Evolutionary conservation across 208 protist species (phyloP).

Genomic region (Herpetomonas tarakana): DNA sequence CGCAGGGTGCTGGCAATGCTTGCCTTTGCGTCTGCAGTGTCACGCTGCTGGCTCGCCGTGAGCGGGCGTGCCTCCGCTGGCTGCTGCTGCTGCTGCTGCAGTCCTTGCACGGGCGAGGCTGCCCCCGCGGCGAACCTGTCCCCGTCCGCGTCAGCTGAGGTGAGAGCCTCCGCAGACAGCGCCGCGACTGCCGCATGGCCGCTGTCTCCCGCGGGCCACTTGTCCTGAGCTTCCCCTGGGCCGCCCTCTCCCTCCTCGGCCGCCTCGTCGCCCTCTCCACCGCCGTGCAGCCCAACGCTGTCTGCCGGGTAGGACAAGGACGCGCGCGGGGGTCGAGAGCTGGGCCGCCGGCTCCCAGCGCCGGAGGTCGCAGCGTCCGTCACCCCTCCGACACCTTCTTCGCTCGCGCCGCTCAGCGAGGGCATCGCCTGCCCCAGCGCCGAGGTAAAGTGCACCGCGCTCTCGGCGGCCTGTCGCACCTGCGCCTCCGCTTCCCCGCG

Average conservation of each 20-base stretch:
- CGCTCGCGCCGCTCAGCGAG: slow-evolving; percentile 1
- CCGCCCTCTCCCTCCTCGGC: neutral
- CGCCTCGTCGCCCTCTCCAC: neutral
- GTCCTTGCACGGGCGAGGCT: neutral
- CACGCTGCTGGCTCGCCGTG: neutral
- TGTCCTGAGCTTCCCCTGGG: neutral
- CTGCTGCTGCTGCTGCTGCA: neutral
- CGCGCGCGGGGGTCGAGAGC: too few relatives aligned
- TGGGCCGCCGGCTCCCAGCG: neutral
- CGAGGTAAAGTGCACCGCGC: slow-evolving; percentile 8
- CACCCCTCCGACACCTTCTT: neutral
- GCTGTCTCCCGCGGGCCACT: neutral
- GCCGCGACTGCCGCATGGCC: neutral
- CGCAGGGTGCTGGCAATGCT: neutral
- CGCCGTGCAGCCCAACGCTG: neutral
- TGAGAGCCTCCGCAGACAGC: neutral
- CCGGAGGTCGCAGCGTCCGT: too few relatives aligned
- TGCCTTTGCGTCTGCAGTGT: neutral
- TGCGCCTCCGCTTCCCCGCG: slow-evolving; percentile 1
- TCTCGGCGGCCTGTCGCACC: neutral
- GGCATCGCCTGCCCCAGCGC: slow-evolving; percentile 15
- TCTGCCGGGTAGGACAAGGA: neutral
- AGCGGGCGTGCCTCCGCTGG: neutral
- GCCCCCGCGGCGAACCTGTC: too few relatives aligned
- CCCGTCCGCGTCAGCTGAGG: neutral